These are phyloP conservation scores for Russula olivacea DNA, from an alignment of 768 basidiomycete genomes.

Conservation along the genomic window DNA sequence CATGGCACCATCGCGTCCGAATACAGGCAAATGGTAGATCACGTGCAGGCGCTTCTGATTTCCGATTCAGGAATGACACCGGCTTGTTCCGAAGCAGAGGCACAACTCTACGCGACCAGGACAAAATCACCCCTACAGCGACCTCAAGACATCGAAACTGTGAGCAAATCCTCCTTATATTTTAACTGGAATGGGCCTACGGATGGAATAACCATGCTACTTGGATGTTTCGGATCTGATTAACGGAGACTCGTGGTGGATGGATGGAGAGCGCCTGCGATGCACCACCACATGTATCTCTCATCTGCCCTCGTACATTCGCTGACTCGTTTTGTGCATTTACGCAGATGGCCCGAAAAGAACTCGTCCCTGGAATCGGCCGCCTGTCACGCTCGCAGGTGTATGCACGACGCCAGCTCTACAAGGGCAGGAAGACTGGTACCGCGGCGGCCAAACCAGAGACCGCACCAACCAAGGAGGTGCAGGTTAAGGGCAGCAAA, in stretches of 20 bases:
- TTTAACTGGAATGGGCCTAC: background rate
- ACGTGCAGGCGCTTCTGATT: background rate
- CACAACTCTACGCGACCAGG: conserved; percentile 21
- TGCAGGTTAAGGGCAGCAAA: conserved; percentile 81
- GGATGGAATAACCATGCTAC: background rate
- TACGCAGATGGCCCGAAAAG: conserved; percentile 77
- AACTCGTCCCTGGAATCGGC: conserved; percentile 76
- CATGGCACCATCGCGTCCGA: too few species aligned
- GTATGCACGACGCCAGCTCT: conserved; percentile 72
- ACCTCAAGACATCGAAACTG: conserved; percentile 42
- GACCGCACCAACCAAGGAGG: conserved; percentile 62
- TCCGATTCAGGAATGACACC: background rate
- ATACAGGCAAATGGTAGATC: background rate
- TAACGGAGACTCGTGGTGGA: conserved; percentile 30
- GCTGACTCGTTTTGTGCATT: conserved; percentile 17
- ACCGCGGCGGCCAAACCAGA: conserved; percentile 57
- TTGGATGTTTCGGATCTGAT: conserved; percentile 9
- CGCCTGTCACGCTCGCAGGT: conserved; percentile 80
- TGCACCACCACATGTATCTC: conserved; percentile 27
- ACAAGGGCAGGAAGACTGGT: conserved; percentile 79
- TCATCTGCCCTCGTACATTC: background rate
- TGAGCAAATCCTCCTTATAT: conserved; percentile 34
- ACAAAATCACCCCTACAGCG: conserved; percentile 30
- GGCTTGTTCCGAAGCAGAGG: conserved; percentile 16
- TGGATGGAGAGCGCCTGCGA: conserved; percentile 33